These are phyloP conservation scores for Phoma sp. DNA, from an alignment of 2,329 filamentous ascomycete genomes.

Conservation along the genomic window DNA sequence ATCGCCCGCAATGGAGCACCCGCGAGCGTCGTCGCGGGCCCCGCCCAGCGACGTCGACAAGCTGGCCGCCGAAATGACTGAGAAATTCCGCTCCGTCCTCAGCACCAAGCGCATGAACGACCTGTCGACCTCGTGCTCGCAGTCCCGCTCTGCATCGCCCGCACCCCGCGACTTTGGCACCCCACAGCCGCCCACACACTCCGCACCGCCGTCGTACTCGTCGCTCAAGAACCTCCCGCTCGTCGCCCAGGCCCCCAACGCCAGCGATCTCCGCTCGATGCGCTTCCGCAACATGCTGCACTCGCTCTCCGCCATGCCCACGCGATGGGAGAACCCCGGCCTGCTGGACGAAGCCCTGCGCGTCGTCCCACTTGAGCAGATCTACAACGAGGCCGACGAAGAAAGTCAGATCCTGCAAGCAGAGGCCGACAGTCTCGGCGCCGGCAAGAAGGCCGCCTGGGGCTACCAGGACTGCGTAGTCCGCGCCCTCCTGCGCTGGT, in stretches of 20 bases:
- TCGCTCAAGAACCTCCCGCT: slow-evolving; percentile 71
- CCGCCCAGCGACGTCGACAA: slow-evolving; percentile 39
- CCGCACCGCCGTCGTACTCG: slow-evolving; percentile 65
- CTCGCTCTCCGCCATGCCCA: slow-evolving; percentile 85
- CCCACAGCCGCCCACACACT: slow-evolving; percentile 45
- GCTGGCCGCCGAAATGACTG: slow-evolving; percentile 75
- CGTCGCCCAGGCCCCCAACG: slow-evolving; percentile 76
- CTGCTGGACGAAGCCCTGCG: slow-evolving; percentile 90
- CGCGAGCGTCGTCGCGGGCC: slow-evolving; percentile 40
- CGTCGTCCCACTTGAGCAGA: slow-evolving; percentile 84
- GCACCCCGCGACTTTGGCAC: slow-evolving; percentile 57
- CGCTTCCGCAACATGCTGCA: slow-evolving; percentile 75
- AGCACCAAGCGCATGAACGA: slow-evolving; percentile 88
- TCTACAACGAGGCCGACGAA: slow-evolving; percentile 94
- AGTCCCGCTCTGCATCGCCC: slow-evolving; percentile 67
- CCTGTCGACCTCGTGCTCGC: slow-evolving; percentile 66
- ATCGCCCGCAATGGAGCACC: slow-evolving; percentile 44
- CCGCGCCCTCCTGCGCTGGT: slow-evolving; percentile 90
- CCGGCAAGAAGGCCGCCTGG: slow-evolving; percentile 84
- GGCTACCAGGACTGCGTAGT: slow-evolving; percentile 98
- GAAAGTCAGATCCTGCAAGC: slow-evolving; percentile 87
- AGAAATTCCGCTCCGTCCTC: slow-evolving; percentile 86
- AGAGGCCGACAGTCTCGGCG: slow-evolving; percentile 85
- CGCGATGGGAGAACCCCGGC: slow-evolving; percentile 95
- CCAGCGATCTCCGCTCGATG: slow-evolving; percentile 59